Percentiles rank a stretch among this genome's conserved stretches.
Conservation (phyloP, 2,329 filamentous ascomycete genomes). For the Cladorrhinum sp. region DNA sequence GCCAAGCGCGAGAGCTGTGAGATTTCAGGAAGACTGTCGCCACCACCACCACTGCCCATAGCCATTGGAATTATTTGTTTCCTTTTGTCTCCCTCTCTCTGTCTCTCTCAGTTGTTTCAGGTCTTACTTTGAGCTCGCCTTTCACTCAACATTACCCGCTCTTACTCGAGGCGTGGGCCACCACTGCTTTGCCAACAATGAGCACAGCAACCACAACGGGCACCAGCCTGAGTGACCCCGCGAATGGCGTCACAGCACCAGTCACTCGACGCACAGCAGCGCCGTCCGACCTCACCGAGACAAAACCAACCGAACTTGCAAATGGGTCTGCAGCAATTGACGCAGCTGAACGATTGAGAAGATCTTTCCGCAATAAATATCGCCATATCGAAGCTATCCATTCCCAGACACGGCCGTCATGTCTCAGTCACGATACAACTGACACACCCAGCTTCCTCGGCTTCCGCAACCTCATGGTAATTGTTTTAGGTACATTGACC, state of each 20-base stretch:
- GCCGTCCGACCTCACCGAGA: not conserved
- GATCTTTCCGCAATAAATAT: conserved; percentile 63
- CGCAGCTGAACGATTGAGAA: conserved; percentile 33
- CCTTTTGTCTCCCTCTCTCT: not conserved
- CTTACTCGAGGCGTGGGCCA: not conserved
- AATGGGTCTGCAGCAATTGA: conserved; percentile 15
- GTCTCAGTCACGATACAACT: conserved; percentile 78
- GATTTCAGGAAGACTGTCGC: not conserved
- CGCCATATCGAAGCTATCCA: conserved; percentile 90
- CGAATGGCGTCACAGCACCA: conserved; percentile 5
- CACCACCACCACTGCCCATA: not conserved
- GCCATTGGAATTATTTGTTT: not conserved
- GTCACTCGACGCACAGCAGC: not conserved
- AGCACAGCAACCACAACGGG: conserved; percentile 4
- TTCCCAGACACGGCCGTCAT: conserved; percentile 67
- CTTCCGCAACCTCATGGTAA: conserved; percentile 93
- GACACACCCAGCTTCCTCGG: conserved; percentile 81
- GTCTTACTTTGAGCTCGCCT: not conserved
- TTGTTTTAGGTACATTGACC: conserved; percentile 67
- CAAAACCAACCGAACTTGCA: not conserved
- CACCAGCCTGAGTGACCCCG: conserved; percentile 2
- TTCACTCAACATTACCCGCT: not conserved
- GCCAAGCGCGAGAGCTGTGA: not conserved
- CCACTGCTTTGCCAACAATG: conserved; percentile 4
- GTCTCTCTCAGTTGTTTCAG: not conserved